Evolutionary conservation across 495 filamentous ascomycete species (phyloP).

Genomic region (Daldinia concentrica): DNA sequence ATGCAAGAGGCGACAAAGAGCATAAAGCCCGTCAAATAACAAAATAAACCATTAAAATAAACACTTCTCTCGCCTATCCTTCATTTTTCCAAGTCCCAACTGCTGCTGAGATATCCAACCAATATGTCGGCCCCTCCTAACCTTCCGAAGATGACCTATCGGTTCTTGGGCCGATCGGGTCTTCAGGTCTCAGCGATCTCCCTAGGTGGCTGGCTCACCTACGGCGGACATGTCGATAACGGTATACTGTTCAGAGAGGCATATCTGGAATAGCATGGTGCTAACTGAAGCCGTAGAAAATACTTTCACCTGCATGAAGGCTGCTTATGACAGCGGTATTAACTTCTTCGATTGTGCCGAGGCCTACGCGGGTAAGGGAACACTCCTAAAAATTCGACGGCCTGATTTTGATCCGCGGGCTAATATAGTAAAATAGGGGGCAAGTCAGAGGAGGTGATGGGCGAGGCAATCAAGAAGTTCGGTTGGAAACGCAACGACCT

Average conservation of each 20-base stretch:
- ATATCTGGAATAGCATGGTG: background rate
- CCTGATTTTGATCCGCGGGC: background rate
- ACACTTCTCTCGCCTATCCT: background rate
- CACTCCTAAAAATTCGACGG: background rate
- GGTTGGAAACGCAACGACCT: constrained; percentile 82
- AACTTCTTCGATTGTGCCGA: constrained; percentile 80
- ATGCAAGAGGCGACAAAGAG: background rate
- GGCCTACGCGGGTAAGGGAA: constrained; percentile 59
- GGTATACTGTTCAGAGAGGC: constrained; percentile 51
- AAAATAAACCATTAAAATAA: background rate
- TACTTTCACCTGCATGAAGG: constrained; percentile 74
- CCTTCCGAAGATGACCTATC: constrained; percentile 75
- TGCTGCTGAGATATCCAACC: background rate
- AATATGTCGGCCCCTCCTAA: constrained; percentile 53
- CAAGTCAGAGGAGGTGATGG: constrained; percentile 78
- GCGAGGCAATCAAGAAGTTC: constrained; percentile 71
- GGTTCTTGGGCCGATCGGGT: constrained; percentile 76
- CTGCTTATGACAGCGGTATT: constrained; percentile 77
- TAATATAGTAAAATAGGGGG: constrained; percentile 51
- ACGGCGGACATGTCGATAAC: constrained; percentile 77
- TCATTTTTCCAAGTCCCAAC: background rate
- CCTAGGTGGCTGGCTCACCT: constrained; percentile 80
- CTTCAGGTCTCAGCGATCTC: constrained; percentile 79
- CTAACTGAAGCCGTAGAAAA: constrained; percentile 58
- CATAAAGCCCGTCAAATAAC: background rate